Percentiles rank a stretch among this genome's conserved stretches.
Conservation (phyloP, 768 basidiomycete species). For the Trametes coccinea region DNA sequence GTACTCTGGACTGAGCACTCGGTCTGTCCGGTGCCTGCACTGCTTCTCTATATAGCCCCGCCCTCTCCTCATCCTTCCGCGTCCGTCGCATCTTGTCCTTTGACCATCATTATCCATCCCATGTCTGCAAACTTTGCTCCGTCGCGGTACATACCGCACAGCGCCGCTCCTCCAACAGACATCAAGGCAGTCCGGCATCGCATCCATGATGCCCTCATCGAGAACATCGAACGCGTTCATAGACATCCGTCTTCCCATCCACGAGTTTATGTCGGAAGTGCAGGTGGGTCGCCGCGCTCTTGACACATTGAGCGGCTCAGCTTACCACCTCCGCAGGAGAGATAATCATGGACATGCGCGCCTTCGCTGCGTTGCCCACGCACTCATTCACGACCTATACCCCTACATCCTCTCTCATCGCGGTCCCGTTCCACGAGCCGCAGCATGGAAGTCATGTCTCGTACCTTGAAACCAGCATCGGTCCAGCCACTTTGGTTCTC, state of each 20-base stretch:
- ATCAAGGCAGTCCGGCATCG: conserved; percentile 14
- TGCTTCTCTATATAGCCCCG: background rate
- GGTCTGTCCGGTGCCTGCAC: conserved; percentile 1
- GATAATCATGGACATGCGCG: conserved; percentile 29
- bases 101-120: background rate
- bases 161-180: conserved; percentile 18
- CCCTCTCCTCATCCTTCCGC: background rate
- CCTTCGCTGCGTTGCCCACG: conserved; percentile 8
- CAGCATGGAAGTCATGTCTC: conserved; percentile 21
- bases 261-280: conserved; percentile 25
- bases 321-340: conserved; percentile 12
- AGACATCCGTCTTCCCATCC: conserved; percentile 22
- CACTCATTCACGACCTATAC: conserved; percentile 12
- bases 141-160: conserved; percentile 25
- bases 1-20: conserved; percentile 13
- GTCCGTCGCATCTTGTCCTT: background rate
- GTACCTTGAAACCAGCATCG: conserved; percentile 34
- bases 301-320: background rate
- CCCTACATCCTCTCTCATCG: conserved; percentile 11
- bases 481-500: conserved; percentile 31
- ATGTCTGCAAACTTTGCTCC: conserved; percentile 5
- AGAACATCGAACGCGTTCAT: conserved; percentile 24
- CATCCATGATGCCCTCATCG: conserved; percentile 23
- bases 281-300: conserved; percentile 19
- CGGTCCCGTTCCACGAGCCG: conserved; percentile 10